These are phyloP conservation scores for Sclerotinia minor DNA, from an alignment of 2,329 filamentous ascomycete species.

Conservation along the genomic window DNA sequence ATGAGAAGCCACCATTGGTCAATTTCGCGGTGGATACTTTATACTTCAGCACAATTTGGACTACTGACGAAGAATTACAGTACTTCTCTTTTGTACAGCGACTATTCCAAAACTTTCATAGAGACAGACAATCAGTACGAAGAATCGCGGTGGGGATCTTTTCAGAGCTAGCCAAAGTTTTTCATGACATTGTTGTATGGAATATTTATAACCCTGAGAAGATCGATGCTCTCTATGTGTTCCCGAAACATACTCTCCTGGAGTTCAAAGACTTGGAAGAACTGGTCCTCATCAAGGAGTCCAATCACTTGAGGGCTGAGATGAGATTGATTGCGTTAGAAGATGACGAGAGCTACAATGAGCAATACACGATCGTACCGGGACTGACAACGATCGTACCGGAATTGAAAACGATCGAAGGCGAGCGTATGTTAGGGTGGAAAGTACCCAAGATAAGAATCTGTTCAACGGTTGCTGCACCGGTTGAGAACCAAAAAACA, in stretches of 20 bases:
- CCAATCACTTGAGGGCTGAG: constrained; percentile 1
- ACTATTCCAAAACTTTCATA: neutral
- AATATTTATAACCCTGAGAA: neutral
- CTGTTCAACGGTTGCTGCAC: neutral
- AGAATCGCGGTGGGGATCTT: neutral
- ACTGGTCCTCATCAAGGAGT: neutral
- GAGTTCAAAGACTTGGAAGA: neutral
- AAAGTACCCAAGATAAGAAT: neutral
- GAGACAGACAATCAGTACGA: constrained; percentile 1
- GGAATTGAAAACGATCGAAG: neutral
- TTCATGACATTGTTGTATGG: neutral
- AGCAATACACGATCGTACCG: neutral
- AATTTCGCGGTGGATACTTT: constrained; percentile 1
- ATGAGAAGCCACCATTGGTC: neutral
- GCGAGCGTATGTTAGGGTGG: neutral
- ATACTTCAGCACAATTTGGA: constrained; percentile 14
- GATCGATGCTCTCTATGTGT: no score
- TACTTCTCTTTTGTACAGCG: constrained; percentile 12
- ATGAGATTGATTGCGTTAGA: neutral
- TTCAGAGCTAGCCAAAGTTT: neutral
- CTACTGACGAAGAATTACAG: neutral
- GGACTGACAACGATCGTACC: neutral
- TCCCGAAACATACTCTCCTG: neutral
- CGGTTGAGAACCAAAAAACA: neutral
- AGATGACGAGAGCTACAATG: neutral